Percentiles rank a stretch among this genome's conserved stretches.
Evolutionary conservation across 2,329 filamentous ascomycete genomes (phyloP).

Genomic region (Fusarium oxysporum): DNA sequence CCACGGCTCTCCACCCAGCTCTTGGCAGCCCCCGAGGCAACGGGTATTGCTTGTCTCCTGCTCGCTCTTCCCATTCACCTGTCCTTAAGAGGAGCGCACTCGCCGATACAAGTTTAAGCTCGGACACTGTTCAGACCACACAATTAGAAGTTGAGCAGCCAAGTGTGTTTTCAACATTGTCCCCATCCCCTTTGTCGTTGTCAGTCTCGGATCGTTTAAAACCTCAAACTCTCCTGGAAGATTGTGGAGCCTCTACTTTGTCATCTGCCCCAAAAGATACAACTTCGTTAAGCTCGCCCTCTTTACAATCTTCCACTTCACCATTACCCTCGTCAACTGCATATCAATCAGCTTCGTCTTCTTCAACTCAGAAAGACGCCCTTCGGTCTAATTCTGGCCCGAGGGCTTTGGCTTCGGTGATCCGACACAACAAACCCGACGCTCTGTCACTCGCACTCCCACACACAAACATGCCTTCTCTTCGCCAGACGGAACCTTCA

Average conservation of each 20-base stretch:
- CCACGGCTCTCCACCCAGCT: constrained; percentile 63
- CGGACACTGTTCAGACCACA: constrained; percentile 14
- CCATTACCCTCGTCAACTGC: constrained; percentile 15
- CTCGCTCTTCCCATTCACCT: constrained; percentile 26
- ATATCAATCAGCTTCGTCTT: constrained; percentile 43
- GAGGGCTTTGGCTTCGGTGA: constrained; percentile 80
- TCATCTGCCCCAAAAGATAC: constrained; percentile 25
- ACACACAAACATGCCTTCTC: constrained; percentile 63
- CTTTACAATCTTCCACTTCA: constrained; percentile 12
- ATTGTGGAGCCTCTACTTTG: constrained; percentile 43
- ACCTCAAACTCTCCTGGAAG: constrained; percentile 29
- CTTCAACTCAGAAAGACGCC: constrained; percentile 13
- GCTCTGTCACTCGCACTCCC: constrained; percentile 64
- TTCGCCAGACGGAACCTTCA: constrained; percentile 51
- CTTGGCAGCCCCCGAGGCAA: constrained; percentile 54
- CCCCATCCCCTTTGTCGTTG: constrained; percentile 22
- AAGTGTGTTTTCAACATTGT: constrained; percentile 4
- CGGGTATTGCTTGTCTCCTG: constrained; percentile 31
- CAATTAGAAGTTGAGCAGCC: constrained; percentile 8
- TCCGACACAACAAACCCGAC: constrained; percentile 70
- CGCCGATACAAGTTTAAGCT: constrained; percentile 8
- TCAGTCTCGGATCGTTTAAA: constrained; percentile 26
- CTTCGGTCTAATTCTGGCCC: constrained; percentile 68
- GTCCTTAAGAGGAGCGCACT: constrained; percentile 36
- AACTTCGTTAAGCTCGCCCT: constrained; percentile 11